A percentile compares a stretch with the other conserved stretches of the same genome.
These are phyloP conservation scores for Delphinella strobiligena DNA, from an alignment of 2,329 filamentous ascomycete genomes.

Conservation along the genomic window DNA sequence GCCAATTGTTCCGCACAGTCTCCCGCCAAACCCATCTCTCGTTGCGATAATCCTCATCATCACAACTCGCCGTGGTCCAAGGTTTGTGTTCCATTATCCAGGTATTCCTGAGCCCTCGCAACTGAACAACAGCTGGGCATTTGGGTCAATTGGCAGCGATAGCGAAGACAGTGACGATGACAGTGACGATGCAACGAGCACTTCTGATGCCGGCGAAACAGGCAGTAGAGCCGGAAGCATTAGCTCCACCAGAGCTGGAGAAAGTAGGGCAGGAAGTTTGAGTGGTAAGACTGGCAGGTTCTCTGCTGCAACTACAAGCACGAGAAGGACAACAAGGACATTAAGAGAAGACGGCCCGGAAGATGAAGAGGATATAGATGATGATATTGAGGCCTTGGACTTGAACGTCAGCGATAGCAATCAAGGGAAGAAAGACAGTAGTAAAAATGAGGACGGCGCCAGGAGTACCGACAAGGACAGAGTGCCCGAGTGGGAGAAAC, in stretches of 20 bases:
- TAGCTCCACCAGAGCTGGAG: background rate
- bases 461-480: constrained; percentile 4
- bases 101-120: constrained; percentile 2
- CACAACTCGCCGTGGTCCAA: constrained; percentile 64
- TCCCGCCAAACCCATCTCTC: constrained; percentile 43
- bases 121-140: constrained; percentile 6
- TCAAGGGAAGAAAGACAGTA: background rate
- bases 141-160: constrained; percentile 6
- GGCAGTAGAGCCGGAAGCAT: constrained; percentile 4
- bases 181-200: constrained; percentile 4
- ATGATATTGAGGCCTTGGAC: constrained; percentile 6
- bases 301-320: background rate
- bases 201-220: background rate
- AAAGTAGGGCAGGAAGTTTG: background rate
- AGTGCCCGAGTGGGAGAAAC: constrained; percentile 47
- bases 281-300: background rate
- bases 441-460: background rate
- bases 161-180: constrained; percentile 5
- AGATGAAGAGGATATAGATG: constrained; percentile 11
- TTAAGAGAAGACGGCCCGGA: constrained; percentile 11
- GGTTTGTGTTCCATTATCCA: constrained; percentile 83
- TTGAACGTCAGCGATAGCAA: constrained; percentile 2
- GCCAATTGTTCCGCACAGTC: constrained; percentile 12
- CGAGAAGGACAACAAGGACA: constrained; percentile 7
- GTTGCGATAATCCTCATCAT: constrained; percentile 64